Percentiles rank a stretch among this genome's conserved stretches.
Evolutionary conservation across 2,329 filamentous ascomycete genomes (phyloP).

Genomic region (Paecilomyces variotii): DNA sequence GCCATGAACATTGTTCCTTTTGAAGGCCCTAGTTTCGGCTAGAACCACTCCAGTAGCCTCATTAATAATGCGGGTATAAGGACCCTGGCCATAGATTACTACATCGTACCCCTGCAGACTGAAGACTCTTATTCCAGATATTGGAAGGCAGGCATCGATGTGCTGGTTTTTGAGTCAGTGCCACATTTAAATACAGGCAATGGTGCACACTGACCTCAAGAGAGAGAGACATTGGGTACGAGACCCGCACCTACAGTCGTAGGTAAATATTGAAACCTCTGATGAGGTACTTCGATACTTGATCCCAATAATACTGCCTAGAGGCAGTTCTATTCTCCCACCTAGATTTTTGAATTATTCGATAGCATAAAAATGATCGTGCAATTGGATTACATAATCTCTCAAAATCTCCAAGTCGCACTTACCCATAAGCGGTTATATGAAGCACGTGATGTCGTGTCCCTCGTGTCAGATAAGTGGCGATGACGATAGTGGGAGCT

Average conservation of each 20-base stretch:
- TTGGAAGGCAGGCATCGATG: slow-evolving; percentile 35
- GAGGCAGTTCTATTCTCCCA: not conserved
- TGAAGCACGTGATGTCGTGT: slow-evolving; percentile 17
- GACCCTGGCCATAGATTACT: slow-evolving; percentile 33
- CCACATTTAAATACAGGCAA: slow-evolving; percentile 1
- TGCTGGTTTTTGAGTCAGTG: slow-evolving; percentile 25
- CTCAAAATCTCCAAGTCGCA: not conserved
- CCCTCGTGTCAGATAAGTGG: not conserved
- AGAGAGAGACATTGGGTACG: slow-evolving; percentile 17
- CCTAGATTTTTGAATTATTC: not conserved
- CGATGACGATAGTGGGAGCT: not conserved
- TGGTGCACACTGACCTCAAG: slow-evolving; percentile 21
- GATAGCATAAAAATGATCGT: slow-evolving; percentile 3
- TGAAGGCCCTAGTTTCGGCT: slow-evolving; percentile 23
- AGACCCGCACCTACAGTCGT: not conserved
- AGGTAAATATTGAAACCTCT: not conserved
- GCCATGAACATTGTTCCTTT: slow-evolving; percentile 32
- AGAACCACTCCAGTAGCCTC: slow-evolving; percentile 21
- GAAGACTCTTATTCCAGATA: slow-evolving; percentile 32
- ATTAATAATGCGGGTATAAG: slow-evolving; percentile 25
- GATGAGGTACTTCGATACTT: not conserved
- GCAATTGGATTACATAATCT: slow-evolving; percentile 14
- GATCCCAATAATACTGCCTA: not conserved
- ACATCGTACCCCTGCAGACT: slow-evolving; percentile 17
- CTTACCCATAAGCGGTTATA: slow-evolving; percentile 12